Conservation (phyloP, 371 early-diverging fungal species). For the Modicella reniformis region DNA sequence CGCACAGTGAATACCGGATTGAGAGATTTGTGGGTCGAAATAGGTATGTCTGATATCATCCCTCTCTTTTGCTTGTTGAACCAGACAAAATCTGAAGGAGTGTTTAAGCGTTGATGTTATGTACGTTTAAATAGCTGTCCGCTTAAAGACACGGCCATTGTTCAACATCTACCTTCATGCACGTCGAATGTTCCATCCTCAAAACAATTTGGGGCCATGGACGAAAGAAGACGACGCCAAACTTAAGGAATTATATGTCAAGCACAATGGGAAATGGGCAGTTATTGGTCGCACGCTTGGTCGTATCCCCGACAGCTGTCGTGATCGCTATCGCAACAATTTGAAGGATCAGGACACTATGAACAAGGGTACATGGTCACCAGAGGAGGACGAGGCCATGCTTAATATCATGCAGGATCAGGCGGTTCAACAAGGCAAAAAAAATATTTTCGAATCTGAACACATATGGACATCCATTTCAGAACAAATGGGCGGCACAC, state of each 20-base stretch:
- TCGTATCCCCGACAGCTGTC: conserved; percentile 52
- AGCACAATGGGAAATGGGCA: conserved; percentile 50
- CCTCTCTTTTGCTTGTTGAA: neutral
- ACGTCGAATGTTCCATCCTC: conserved; percentile 54
- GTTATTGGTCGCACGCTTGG: conserved; percentile 41
- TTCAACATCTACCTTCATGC: conserved; percentile 53
- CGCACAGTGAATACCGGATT: conserved; percentile 51
- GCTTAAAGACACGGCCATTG: conserved; percentile 42
- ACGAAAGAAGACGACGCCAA: conserved; percentile 53
- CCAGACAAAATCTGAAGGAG: neutral
- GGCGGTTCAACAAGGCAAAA: conserved; percentile 43
- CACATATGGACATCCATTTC: conserved; percentile 45
- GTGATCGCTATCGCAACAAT: conserved; percentile 49
- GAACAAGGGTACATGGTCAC: conserved; percentile 33
- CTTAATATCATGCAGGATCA: conserved; percentile 49
- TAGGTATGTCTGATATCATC: conserved; percentile 26
- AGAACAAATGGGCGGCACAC: conserved; percentile 42
- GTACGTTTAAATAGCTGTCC: conserved; percentile 36
- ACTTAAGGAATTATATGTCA: conserved; percentile 31
- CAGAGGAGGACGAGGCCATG: conserved; percentile 44
- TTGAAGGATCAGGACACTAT: conserved; percentile 46
- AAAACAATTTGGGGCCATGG: conserved; percentile 52
- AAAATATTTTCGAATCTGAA: conserved; percentile 36
- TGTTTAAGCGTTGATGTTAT: no score
- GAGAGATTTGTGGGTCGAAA: conserved; percentile 53